Percentiles rank a stretch among this genome's conserved stretches.
phyloP scores from a whole-genome alignment of 192 early-diverging fungal species.

The Fimicolochytrium jonesii region DNA sequence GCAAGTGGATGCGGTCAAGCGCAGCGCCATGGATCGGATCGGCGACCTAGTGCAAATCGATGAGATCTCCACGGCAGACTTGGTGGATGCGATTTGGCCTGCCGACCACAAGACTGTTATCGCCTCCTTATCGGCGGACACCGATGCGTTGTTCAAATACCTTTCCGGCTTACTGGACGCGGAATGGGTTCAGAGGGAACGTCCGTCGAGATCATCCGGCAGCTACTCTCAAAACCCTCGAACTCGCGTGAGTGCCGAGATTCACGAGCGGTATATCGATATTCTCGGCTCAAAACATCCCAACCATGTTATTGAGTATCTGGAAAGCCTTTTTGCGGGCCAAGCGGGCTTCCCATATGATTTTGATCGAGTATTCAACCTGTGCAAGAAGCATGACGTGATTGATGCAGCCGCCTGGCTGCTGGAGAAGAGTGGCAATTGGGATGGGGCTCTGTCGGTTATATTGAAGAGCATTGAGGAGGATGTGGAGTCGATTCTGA shows the following conservation, averaged over 20 bases:
- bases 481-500: background rate
- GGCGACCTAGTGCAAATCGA: constrained; percentile 22
- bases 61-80: constrained; percentile 16
- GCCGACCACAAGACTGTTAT: constrained; percentile 21
- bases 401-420: constrained; percentile 37
- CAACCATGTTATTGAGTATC: constrained; percentile 20
- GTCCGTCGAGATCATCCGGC: too few species aligned
- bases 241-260: constrained; percentile 1
- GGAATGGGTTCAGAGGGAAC: constrained; percentile 2
- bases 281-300: constrained; percentile 28
- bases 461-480: constrained; percentile 17
- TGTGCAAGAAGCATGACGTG: constrained; percentile 24
- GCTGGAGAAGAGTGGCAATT: constrained; percentile 32
- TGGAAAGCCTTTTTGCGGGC: constrained; percentile 9
- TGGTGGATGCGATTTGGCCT: constrained; percentile 28
- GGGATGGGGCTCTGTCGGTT: constrained; percentile 26
- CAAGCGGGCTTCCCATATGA: constrained; percentile 31
- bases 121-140: constrained; percentile 3
- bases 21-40: constrained; percentile 20
- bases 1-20: constrained; percentile 16
- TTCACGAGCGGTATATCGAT: constrained; percentile 32
- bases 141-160: constrained; percentile 14
- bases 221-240: too few species aligned
- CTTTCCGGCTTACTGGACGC: constrained; percentile 30
- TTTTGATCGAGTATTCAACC: constrained; percentile 26